Conservation (phyloP, 2,329 filamentous ascomycete genomes). For the Aureobasidium sp. region DNA sequence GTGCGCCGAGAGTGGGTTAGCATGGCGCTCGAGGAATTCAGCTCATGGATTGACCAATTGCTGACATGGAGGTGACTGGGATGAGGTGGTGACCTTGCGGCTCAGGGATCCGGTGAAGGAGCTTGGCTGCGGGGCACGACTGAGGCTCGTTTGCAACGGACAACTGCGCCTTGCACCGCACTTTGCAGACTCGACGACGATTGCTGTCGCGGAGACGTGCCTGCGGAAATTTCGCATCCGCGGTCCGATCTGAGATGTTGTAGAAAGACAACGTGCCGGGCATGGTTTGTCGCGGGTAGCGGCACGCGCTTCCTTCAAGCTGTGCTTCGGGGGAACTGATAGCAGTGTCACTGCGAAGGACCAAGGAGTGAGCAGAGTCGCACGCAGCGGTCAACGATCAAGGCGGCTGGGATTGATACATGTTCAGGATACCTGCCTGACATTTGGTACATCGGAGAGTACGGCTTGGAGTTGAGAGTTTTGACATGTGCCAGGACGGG, state of each 20-base stretch:
- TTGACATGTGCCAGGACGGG: slow-evolving; percentile 8
- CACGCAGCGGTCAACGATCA: background rate
- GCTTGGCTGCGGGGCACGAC: slow-evolving; percentile 8
- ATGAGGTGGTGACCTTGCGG: slow-evolving; percentile 3
- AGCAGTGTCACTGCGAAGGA: background rate
- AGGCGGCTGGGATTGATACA: background rate
- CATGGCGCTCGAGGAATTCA: background rate
- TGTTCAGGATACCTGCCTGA: slow-evolving; percentile 1
- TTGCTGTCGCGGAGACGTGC: background rate
- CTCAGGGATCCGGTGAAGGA: background rate
- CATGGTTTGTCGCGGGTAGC: slow-evolving; percentile 3
- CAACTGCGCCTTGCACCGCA: slow-evolving; percentile 7
- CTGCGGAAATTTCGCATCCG: background rate
- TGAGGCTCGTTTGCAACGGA: slow-evolving; percentile 2
- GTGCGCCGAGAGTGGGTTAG: background rate
- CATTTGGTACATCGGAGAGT: background rate
- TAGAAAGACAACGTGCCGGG: background rate
- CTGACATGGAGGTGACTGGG: background rate
- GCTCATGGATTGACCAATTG: slow-evolving; percentile 11
- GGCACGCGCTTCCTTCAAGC: background rate
- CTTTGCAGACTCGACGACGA: slow-evolving; percentile 1
- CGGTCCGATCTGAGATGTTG: slow-evolving; percentile 4
- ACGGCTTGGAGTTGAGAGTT: background rate
- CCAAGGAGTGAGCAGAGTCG: background rate
- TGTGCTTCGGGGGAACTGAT: background rate